Base-by-base conservation (phyloP, 495 filamentous ascomycete species). In the Jackrogersella multiformis region DNA sequence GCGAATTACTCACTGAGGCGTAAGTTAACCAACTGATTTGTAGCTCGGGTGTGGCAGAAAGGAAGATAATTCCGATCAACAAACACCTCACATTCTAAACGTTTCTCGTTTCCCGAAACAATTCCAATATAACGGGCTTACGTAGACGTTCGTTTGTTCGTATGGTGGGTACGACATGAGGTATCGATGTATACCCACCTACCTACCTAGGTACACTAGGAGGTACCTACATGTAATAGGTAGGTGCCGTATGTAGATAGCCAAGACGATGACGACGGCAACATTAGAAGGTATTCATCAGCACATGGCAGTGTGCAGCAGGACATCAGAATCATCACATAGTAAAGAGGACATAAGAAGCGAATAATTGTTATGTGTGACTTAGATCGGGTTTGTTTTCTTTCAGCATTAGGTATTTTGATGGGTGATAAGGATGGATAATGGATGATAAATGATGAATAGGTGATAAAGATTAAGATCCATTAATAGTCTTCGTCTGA, bases 51-150 rank as follows among this genome's bases (percentile, higher is more conserved):
- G 46, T 71, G 56, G 68, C 68, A 67, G 54, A 32, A 46, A 44
- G 39, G 20, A 26, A 56, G 53, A 61, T 44, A 56, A 46, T 62
- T 57, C 63, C 55, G 38, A 13, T 42, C 4, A 58, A 60, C 68
- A 71, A 71, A 71, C 64, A 71, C 28, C 4, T 15, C 20, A n/a
- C n/a, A n/a, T 30, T 45, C 20, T 32, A 63, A 57, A 44, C 53
- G 42, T 2, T 49, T 35, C 62, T 66, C 62, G 68, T 63, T 39
- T 71, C 55, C 63, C 68, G 62, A 70, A 68, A 71, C 68, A 67
- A 56, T 20, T 36, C 38, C 59, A 60, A 66, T 64, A 59, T 61
- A 60, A 51, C 55, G 32, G 67, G 67, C 67, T 70, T 70, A 66
- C 67, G 67, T 66, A 70, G 61, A 16, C 45, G 41, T 35, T 62